These are phyloP conservation scores for Terfezia boudieri DNA, from an alignment of 495 filamentous ascomycete genomes.

Conservation along the genomic window DNA sequence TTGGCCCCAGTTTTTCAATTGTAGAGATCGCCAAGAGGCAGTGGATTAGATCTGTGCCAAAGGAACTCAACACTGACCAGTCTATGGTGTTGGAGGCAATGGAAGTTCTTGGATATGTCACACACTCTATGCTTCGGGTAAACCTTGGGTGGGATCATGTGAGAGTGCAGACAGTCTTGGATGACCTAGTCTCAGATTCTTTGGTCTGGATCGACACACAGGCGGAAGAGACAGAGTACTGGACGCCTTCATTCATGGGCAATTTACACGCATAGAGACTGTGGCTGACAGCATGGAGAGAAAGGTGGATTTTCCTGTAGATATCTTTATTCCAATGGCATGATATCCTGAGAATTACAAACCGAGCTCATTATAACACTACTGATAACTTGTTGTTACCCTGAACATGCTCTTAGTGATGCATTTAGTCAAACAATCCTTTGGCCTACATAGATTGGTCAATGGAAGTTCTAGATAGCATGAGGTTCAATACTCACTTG, in stretches of 20 bases:
- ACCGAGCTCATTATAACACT: too few species aligned
- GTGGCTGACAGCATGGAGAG: too few species aligned
- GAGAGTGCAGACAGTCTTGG: constrained; percentile 65
- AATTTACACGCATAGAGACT: background rate
- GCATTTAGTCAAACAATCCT: too few species aligned
- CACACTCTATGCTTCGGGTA: constrained; percentile 71
- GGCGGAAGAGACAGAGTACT: constrained; percentile 75
- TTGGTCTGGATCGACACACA: constrained; percentile 90
- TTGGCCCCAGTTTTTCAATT: constrained; percentile 71
- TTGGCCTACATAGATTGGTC: too few species aligned
- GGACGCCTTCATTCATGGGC: constrained; percentile 39
- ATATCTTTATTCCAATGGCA: too few species aligned
- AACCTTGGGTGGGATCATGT: constrained; percentile 75
- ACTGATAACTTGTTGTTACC: too few species aligned
- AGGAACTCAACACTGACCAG: constrained; percentile 92
- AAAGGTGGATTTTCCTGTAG: too few species aligned
- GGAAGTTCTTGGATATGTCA: constrained; percentile 68
- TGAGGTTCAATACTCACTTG: background rate
- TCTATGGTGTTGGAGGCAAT: constrained; percentile 75
- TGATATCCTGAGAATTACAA: too few species aligned
- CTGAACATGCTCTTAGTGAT: too few species aligned
- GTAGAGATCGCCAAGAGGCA: constrained; percentile 57
- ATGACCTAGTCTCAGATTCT: constrained; percentile 74
- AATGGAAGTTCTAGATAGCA: too few species aligned
- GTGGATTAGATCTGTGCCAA: constrained; percentile 82